phyloP scores from a whole-genome alignment of 306 rosid genomes.

The Hippophae tibetana region DNA sequence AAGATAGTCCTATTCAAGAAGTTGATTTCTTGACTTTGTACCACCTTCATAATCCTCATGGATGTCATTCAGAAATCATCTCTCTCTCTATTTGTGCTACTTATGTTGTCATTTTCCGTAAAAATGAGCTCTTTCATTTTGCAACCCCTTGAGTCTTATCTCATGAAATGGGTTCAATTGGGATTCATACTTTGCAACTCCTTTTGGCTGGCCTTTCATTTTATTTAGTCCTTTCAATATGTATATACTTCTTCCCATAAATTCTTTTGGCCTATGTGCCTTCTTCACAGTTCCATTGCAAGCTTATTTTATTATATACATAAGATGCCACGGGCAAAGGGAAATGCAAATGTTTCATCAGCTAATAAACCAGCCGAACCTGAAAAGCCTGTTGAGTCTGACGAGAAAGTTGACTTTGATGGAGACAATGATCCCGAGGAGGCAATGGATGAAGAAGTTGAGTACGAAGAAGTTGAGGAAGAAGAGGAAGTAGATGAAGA shows the following conservation, averaged over 20 bases:
- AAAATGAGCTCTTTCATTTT: constrained; percentile 32
- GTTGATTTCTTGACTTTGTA: constrained; percentile 30
- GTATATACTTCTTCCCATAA: constrained; percentile 87
- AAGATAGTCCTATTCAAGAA: constrained; percentile 32
- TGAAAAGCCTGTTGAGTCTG: constrained; percentile 55
- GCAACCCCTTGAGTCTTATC: constrained; percentile 42
- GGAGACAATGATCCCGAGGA: constrained; percentile 71
- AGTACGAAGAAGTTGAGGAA: constrained; percentile 84
- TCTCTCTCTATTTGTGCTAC: constrained; percentile 34
- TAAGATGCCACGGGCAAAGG: constrained; percentile 76
- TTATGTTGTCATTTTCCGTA: constrained; percentile 45
- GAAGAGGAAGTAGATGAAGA: constrained; percentile 71
- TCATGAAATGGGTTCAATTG: constrained; percentile 47
- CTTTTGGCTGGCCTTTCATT: constrained; percentile 68
- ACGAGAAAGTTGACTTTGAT: constrained; percentile 66
- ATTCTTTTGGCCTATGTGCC: constrained; percentile 96
- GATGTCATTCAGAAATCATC: constrained; percentile 29
- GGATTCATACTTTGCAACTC: constrained; percentile 49
- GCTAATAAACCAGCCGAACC: constrained; percentile 49
- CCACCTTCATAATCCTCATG: constrained; percentile 38
- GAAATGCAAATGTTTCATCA: constrained; percentile 54
- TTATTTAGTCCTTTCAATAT: constrained; percentile 75
- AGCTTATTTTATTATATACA: constrained; percentile 61
- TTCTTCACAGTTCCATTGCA: constrained; percentile 92
- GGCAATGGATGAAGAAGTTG: constrained; percentile 70